Evolutionary conservation across 2,329 filamentous ascomycete genomes (phyloP).

Genomic region (Elsinoe ampelina): DNA sequence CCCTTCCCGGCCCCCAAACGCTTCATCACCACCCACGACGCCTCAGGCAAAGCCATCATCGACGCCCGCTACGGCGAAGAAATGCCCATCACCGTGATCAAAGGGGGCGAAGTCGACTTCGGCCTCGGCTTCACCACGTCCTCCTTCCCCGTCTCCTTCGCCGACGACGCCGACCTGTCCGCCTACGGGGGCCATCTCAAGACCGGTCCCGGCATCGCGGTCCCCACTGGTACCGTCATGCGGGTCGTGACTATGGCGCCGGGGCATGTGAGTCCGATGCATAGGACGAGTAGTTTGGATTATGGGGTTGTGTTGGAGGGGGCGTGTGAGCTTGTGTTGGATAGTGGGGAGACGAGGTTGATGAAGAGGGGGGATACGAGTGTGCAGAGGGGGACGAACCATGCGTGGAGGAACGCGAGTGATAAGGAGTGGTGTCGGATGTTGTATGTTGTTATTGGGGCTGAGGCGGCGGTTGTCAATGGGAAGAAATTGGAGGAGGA

Average conservation of each 20-base stretch:
- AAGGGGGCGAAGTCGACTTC: not conserved
- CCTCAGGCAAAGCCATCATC: conserved; percentile 29
- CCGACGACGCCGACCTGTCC: conserved; percentile 27
- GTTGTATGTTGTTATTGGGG: conserved; percentile 16
- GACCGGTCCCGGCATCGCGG: conserved; percentile 27
- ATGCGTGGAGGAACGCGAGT: conserved; percentile 21
- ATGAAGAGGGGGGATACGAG: conserved; percentile 29
- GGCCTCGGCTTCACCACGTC: conserved; percentile 20
- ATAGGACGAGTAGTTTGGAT: conserved; percentile 31
- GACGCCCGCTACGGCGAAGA: conserved; percentile 22
- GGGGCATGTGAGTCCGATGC: conserved; percentile 27
- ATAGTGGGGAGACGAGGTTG: conserved; percentile 27
- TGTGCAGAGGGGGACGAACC: conserved; percentile 22
- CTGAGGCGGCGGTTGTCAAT: conserved; percentile 10
- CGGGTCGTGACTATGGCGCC: conserved; percentile 30
- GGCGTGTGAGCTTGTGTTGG: conserved; percentile 29
- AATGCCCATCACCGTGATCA: conserved; percentile 24
- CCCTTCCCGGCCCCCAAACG: conserved; percentile 22
- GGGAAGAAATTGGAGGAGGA: conserved; percentile 15
- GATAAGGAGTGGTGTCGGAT: conserved; percentile 18
- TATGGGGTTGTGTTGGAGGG: conserved; percentile 32
- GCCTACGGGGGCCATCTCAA: conserved; percentile 28
- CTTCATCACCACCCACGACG: conserved; percentile 32
- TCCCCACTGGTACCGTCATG: conserved; percentile 26
- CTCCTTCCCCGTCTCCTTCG: conserved; percentile 22